Evolutionary conservation across 2,329 filamentous ascomycete genomes (phyloP), one percentile per base, ranked within the genome.

Genomic region (Ophiosphaerella narmari): DNA sequence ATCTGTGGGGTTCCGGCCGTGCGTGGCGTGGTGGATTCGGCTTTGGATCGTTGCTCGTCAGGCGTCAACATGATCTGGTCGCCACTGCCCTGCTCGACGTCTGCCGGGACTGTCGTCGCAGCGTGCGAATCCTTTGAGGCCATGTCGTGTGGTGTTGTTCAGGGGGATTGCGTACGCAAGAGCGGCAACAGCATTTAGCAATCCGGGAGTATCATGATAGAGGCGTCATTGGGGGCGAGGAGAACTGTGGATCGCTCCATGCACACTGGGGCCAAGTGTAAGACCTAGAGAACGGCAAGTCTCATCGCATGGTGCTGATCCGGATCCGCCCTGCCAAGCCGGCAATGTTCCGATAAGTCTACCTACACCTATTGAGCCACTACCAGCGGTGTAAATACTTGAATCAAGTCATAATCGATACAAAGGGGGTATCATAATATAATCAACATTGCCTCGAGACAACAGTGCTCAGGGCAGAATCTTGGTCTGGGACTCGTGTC

Each of bases 401-500:
- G 18, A 21, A 36, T 9, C 12, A 36, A 14, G 14, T 16, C 14
- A 36, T 9, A 36, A 34, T n/a, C 29, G 14, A 31, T 29, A 42
- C 38, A 36, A 7, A 37, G 32, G n/a, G 53, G 53, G 53, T 56
- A 56, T 56, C 53, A 56, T 52, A 40, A 41, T 35, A 5, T 47
- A 6, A n/a, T 26, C n/a, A 23, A 32, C 29, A 12, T 26, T 5
- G 9, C 41, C 18, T 7, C 23, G 8, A 40, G 2, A 16, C 34
- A 21, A 26, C 11, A 33, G 29, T 21, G 5, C 48, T 55, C 43
- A 74, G 21, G 69, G 66, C 54, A 74, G 46, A 13, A 75, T 55
- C 61, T 75, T 75, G n/a, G 55, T 60, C 39, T 62, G 64, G 9
- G 48, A 40, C 59, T 74, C 72, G 9, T 67, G 69, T 46, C 56